phyloP scores from a whole-genome alignment of 306 rosid species.

The Morella rubra region DNA sequence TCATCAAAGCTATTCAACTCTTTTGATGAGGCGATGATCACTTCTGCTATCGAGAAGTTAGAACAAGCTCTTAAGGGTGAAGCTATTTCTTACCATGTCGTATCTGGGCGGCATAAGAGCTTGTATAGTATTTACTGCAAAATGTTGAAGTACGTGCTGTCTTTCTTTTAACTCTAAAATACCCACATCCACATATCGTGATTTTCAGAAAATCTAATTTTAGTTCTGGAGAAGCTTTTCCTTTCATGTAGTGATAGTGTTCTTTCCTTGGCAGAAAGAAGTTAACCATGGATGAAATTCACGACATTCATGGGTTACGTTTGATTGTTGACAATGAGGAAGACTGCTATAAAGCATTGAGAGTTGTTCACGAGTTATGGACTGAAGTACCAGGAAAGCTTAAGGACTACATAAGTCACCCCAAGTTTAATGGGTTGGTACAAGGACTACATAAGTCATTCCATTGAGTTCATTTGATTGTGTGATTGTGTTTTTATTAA shows the following conservation, averaged over 20 bases:
- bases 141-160: slow-evolving; percentile 73
- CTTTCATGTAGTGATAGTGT: neutral
- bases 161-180: slow-evolving; percentile 19
- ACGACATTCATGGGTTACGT: slow-evolving; percentile 90
- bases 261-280: slow-evolving; percentile 67
- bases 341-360: slow-evolving; percentile 81
- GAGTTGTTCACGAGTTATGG: slow-evolving; percentile 75
- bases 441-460: slow-evolving; percentile 77
- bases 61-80: slow-evolving; percentile 65
- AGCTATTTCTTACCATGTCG: slow-evolving; percentile 70
- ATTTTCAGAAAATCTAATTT: neutral
- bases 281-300: slow-evolving; percentile 76
- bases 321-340: slow-evolving; percentile 87
- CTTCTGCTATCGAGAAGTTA: slow-evolving; percentile 62
- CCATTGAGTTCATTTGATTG: slow-evolving; percentile 33
- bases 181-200: neutral
- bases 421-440: slow-evolving; percentile 82
- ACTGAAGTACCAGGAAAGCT: slow-evolving; percentile 78
- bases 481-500: slow-evolving; percentile 6
- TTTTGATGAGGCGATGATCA: slow-evolving; percentile 75
- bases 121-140: slow-evolving; percentile 79
- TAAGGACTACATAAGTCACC: slow-evolving; percentile 78
- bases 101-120: slow-evolving; percentile 93
- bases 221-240: slow-evolving; percentile 1
- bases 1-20: slow-evolving; percentile 74